Base-by-base conservation (phyloP, 2,329 filamentous ascomycete genomes). In the Tolypocladium tundrense region DNA sequence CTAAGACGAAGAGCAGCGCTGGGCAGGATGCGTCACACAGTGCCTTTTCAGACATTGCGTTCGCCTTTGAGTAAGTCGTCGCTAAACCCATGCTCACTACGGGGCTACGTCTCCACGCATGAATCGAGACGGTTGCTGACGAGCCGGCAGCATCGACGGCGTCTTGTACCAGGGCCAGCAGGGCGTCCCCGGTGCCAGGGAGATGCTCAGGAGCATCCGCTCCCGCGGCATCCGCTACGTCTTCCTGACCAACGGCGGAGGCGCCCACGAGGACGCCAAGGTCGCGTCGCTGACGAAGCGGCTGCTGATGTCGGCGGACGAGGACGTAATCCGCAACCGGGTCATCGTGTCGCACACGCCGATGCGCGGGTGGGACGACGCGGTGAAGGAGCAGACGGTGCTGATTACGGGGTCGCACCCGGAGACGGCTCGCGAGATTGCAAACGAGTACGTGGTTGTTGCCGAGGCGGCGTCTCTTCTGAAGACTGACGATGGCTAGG, bases 181-280 rank as follows among this genome's bases (percentile, higher is more conserved):
- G 61, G 86, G 90, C 3, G 86, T 97, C 53, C 88, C 90, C 1
- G 88, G 89, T 39, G 93, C 94, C 1, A 78, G 84, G 1, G 80
- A 89, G 67, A 82, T 91, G 16, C 81, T 99, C 24, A 76, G 78
- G 37, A 87, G 85, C 66, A 85, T 97, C 24, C 85, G 91, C 64
- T 74, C 80, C 53, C 81, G 91, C 67, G 79, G 83, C 53, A 90
- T 97, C 52, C 92, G 92, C 14, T 97, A 96, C 75, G 93, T 99
- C 66, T 84, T 99, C 40, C 80, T 99, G 61, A 99, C 94, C 59
- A 99, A 99, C 73, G 94, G 94, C 65, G 94, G 94, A 48, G 94
- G 94, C 59, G 91, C 88, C 68, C 84, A 86, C 61, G 93, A 97
- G 73, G 62, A 67, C 21, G 68, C 65, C 48, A 74, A 74, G 58